Evolutionary conservation across 2,329 filamentous ascomycete genomes (phyloP), one percentile per base, ranked within the genome.

Genomic region (Trichoderma lentiforme): DNA sequence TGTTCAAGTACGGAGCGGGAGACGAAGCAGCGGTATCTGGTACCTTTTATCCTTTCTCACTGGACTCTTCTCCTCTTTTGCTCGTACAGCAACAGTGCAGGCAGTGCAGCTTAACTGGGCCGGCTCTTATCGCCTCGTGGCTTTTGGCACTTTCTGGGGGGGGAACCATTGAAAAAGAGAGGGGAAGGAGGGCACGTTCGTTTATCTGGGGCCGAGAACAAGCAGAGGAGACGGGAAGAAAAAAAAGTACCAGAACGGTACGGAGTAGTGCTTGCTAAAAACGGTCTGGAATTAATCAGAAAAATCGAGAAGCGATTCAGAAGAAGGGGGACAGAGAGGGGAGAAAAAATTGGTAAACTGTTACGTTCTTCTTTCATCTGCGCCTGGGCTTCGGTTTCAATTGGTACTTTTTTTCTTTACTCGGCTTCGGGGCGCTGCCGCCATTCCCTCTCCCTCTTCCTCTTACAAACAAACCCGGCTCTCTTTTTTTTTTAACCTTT

Each of bases 351-450:
- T 30, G 58, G 28, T 26, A 43, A 28, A 68, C 65, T 68, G 65
- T 68, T 68, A 68, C 65, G 65, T 68, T 56, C 57, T 53, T 68
- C 53, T 43, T 47, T 60, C 57, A 39, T 58, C 56, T 68, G 64
- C 64, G 64, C 51, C n/a, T 26, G 26, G 51, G 34, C 64, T 60
- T 68, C 65, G 51, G 53, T 53, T 68, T 68, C 65, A 68, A 68
- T 68, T 60, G 65, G 65, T 32, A 21, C 15, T 51, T 28, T 47
- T 6, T 32, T 60, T 34, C 21, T 32, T 32, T 28, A 8, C 15
- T 26, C 21, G 58, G 34, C 24, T 39, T 63, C 34, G 60, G 39
- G 36, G 60, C 34, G 60, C 60, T 43, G 56, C 56, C 56, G 47
- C 30, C 21, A 12, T 61, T 43, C 3, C 36, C 36, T 43, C 39